A percentile compares a stretch with the other conserved stretches of the same genome.
phyloP scores from a whole-genome alignment of 106 monocot genomes.

The Triglochin maritima region DNA sequence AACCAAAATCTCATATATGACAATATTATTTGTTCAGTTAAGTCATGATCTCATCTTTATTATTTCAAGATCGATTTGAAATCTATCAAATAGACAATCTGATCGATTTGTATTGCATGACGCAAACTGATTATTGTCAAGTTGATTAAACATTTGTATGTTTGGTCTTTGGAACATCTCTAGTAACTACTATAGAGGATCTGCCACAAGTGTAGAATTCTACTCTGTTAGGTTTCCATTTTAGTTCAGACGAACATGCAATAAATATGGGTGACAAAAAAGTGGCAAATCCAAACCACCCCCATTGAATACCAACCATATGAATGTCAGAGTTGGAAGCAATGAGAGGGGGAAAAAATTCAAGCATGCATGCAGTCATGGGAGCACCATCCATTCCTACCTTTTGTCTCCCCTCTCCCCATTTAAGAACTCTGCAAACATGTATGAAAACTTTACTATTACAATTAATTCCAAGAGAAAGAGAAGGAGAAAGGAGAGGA shows the following conservation, averaged over 20 bases:
- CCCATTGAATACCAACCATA: not conserved
- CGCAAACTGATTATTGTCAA: too few species aligned
- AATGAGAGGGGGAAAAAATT: not conserved
- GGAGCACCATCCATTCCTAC: not conserved
- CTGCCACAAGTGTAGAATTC: too few species aligned
- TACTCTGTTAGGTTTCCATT: not conserved
- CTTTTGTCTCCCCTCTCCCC: not conserved
- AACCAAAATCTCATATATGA: too few species aligned
- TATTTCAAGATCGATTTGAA: too few species aligned
- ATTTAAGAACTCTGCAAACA: not conserved
- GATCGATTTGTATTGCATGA: too few species aligned
- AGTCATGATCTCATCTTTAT: too few species aligned
- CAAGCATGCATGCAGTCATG: not conserved
- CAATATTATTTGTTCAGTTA: too few species aligned
- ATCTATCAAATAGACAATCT: too few species aligned
- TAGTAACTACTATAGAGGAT: too few species aligned
- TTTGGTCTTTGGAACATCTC: too few species aligned
- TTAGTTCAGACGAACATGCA: not conserved
- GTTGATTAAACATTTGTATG: too few species aligned
- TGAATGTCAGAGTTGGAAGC: not conserved
- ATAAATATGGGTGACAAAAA: too few species aligned
- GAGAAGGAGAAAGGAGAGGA: not conserved
- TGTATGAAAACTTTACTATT: not conserved
- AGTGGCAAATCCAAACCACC: not conserved
- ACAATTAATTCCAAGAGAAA: not conserved